A percentile compares a stretch with the other conserved stretches of the same genome.
Evolutionary conservation across 805 yeast species (phyloP).

Genomic region (Wickerhamomyces bovis): DNA sequence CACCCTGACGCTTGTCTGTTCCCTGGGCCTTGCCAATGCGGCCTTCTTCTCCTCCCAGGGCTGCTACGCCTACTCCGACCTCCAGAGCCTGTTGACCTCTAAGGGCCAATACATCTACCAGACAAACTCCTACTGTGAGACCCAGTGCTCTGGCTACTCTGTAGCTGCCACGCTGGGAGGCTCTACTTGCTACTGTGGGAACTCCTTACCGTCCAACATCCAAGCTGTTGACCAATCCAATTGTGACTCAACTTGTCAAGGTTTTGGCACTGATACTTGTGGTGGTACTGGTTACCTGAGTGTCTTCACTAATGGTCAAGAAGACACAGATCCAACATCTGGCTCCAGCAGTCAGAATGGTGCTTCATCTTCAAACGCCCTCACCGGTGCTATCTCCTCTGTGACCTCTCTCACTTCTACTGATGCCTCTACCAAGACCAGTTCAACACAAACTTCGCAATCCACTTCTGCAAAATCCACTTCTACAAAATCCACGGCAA

Average conservation of each 20-base stretch:
- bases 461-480: slow-evolving; percentile 9
- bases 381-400: slow-evolving; percentile 3
- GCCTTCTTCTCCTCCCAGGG: slow-evolving; percentile 21
- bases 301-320: slow-evolving; percentile 33
- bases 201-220: slow-evolving; percentile 30
- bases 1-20: not conserved
- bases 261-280: slow-evolving; percentile 56
- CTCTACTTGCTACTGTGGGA: slow-evolving; percentile 62
- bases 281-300: slow-evolving; percentile 50
- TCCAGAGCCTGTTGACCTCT: slow-evolving; percentile 22
- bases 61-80: slow-evolving; percentile 27
- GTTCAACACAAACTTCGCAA: slow-evolving; percentile 10
- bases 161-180: slow-evolving; percentile 52
- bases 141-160: slow-evolving; percentile 40
- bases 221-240: slow-evolving; percentile 22
- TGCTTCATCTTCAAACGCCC: slow-evolving; percentile 1
- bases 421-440: slow-evolving; percentile 1
- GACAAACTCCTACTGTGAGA: slow-evolving; percentile 50
- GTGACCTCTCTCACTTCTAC: not conserved
- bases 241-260: slow-evolving; percentile 48
- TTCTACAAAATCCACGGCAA: slow-evolving; percentile 10
- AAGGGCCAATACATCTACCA: slow-evolving; percentile 51
- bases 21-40: not conserved
- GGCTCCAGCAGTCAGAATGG: slow-evolving; percentile 10
- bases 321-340: slow-evolving; percentile 12